phyloP scores from a whole-genome alignment of 2,329 filamentous ascomycete species.

The Diaporthe sp. region DNA sequence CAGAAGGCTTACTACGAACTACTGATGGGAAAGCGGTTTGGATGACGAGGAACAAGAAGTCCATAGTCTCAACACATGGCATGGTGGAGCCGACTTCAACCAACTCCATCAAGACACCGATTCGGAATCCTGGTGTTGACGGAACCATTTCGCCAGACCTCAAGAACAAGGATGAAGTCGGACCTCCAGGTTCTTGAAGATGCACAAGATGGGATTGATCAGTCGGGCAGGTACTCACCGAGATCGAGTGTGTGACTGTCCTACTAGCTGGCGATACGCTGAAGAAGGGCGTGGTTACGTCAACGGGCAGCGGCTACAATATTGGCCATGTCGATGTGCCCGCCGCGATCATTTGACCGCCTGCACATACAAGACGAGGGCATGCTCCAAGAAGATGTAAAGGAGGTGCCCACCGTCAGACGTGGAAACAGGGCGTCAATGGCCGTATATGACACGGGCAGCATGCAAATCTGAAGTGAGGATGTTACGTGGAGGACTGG shows the following conservation, averaged over 20 bases:
- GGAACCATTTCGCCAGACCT: background rate
- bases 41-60: slow-evolving; percentile 19
- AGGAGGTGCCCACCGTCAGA: background rate
- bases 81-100: slow-evolving; percentile 2
- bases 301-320: background rate
- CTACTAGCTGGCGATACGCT: background rate
- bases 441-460: background rate
- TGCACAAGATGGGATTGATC: background rate
- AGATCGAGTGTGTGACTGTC: background rate
- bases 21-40: slow-evolving; percentile 50
- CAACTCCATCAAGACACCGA: background rate
- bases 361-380: background rate
- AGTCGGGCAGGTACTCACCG: background rate
- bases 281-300: background rate
- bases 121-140: background rate
- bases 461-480: background rate
- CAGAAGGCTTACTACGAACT: slow-evolving; percentile 55
- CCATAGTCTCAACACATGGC: slow-evolving; percentile 4
- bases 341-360: background rate
- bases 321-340: background rate
- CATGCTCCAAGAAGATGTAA: background rate
- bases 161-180: background rate
- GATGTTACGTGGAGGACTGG: background rate
- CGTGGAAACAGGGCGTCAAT: background rate
- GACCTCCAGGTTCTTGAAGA: background rate